Base-by-base conservation (phyloP, 306 rosid genomes). In the Sicyos baderoa region DNA sequence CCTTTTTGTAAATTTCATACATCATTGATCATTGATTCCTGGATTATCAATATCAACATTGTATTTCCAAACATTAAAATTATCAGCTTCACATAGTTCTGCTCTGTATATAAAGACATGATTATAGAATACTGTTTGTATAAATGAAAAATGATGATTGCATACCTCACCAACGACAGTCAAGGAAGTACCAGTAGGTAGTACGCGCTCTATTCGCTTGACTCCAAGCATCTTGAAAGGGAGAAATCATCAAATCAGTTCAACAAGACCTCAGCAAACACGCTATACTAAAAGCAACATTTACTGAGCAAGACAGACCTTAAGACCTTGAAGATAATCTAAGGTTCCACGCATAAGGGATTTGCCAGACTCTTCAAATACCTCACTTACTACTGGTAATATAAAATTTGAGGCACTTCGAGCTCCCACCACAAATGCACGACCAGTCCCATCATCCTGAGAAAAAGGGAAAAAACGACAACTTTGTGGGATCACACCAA, bases 141-240 rank as follows among this genome's bases (percentile, higher is more conserved):
- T 10, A 42, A 42, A 63, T 40, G 23, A 64, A 63, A 57, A 69
- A 29, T 10, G 54, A 49, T 69, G 13, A 70, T 29, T 23, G 49
- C 87, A 77, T 82, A 93, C 99, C 99, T 93, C 99, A 67, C 99
- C 97, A 77, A 93, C 99, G 72, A 88, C 91, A 57, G 96, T 93
- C 91, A 93, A 79, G 65, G 97, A 90, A 76, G 90, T 86, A 74
- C 99, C 99, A 49, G 91, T 80, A 12, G 99, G 99, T 75, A 93
- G 94, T 62, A 90, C 96, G 49, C 91, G 80, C 76, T 93, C 99
- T 72, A 93, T 86, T 84, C 95, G 86, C 83, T 86, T 93, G 73
- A 90, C 91, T 73, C 99, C 99, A 73, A 93, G 99, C 97, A 93
- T 88, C 99, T 93, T 69, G 45, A 73, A 81, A 70, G 68, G 71